Base-by-base conservation (phyloP, 208 protist species). In the Trypanosoma cruzi region DNA sequence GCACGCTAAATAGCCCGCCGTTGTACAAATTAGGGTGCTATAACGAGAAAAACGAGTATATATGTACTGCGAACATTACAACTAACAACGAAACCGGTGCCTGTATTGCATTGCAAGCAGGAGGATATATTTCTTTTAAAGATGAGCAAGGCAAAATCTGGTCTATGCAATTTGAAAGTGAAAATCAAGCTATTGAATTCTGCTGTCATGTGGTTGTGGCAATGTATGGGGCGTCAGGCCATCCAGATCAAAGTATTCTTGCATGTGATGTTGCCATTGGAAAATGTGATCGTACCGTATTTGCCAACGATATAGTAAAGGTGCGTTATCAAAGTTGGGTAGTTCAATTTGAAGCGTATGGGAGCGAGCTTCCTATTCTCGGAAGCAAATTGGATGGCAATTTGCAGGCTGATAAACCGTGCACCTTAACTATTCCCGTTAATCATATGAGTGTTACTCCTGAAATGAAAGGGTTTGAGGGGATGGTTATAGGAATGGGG, bases 21-120 rank as follows among this genome's bases (percentile, higher is more conserved):
- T 57, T 75, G 16, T 94, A 86, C 70, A 91, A 92, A 53, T 71
- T 94, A 52, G 89, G 84, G 3, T 94, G 89, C 60, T 94, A 92
- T 68, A 81, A 84, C 44, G 79, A 86, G 20, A 77, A 68, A 56
- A 80, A 85, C 49, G 77, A 83, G 55, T 94, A 92, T 73, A 64
- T 90, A 20, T 94, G 89, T 73, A 90, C 83, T 7, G 72, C 81
- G 1, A 71, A 54, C 50, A 88, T 95, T 28, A 79, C 66, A 22
- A 60, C 79, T 5, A 95, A 73, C 64, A 95, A 93, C 64, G 84
- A 93, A 70, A 69, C 82, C 20, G 75, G 89, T 13, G 75, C 78
- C 6, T 77, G 79, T 57, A 73, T 95, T 20, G 77, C 83, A 20
- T 61, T 90, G 0, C 78, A 95, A 58, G 69, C 61, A 10, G 60